These are phyloP conservation scores for Picea mariana DNA, from an alignment of 83 land plant genomes.

Conservation along the genomic window DNA sequence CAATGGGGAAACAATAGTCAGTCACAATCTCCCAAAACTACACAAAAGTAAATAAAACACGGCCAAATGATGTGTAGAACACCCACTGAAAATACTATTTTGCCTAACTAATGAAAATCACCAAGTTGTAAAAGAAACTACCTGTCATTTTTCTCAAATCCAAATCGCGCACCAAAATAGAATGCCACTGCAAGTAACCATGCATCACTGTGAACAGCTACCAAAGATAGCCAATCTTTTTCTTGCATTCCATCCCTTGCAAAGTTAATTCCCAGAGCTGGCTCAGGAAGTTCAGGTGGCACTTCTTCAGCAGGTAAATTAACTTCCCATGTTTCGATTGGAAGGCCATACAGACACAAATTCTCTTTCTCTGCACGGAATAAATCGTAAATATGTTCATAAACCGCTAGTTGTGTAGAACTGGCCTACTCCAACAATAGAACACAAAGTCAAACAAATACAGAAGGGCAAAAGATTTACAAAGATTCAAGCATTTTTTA, in stretches of 20 bases:
- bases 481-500: not conserved
- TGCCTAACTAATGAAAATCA: too few species aligned
- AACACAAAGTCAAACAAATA: not conserved
- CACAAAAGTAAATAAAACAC: too few species aligned
- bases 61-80: too few species aligned
- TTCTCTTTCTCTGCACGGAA: slow-evolving; percentile 57
- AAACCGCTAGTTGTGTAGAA: not conserved
- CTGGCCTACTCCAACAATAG: too few species aligned
- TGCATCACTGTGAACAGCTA: slow-evolving; percentile 71
- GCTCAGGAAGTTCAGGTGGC: slow-evolving; percentile 72
- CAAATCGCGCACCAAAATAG: slow-evolving; percentile 48
- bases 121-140: slow-evolving; percentile 5
- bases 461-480: not conserved
- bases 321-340: slow-evolving; percentile 60
- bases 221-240: slow-evolving; percentile 62
- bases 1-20: too few species aligned
- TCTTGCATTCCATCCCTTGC: slow-evolving; percentile 72
- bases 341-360: slow-evolving; percentile 59
- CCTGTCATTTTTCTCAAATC: slow-evolving; percentile 43
- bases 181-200: slow-evolving; percentile 66
- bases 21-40: too few species aligned
- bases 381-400: not conserved
- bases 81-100: too few species aligned
- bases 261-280: slow-evolving; percentile 66
- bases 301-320: slow-evolving; percentile 63